Conservation (phyloP, 495 filamentous ascomycete species). For the Xylaria acuta region DNA sequence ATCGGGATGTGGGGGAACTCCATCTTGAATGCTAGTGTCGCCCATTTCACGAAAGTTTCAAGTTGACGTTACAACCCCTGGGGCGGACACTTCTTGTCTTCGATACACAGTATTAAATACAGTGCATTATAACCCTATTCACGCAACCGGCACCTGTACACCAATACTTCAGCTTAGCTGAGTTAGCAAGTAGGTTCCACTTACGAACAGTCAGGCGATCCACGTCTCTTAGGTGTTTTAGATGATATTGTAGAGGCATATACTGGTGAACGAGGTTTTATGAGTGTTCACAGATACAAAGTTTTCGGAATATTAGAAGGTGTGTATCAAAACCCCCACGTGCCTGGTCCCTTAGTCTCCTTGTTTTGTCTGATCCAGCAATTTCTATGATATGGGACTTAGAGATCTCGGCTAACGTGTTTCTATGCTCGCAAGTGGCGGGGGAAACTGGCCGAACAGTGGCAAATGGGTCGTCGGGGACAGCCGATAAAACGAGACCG, state of each 20-base stretch:
- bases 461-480: constrained; percentile 56
- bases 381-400: too few species aligned
- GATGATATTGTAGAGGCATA: constrained; percentile 59
- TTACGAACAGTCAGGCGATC: constrained; percentile 49
- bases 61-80: constrained; percentile 11
- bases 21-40: not conserved
- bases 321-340: too few species aligned
- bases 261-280: constrained; percentile 57
- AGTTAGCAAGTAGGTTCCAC: not conserved
- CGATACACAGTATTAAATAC: not conserved
- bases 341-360: too few species aligned
- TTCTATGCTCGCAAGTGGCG: too few species aligned
- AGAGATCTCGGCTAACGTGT: too few species aligned
- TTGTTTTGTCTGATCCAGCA: too few species aligned
- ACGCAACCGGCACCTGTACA: not conserved
- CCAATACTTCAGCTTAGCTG: not conserved
- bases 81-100: not conserved
- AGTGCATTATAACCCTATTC: not conserved
- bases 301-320: constrained; percentile 62
- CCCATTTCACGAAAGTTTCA: not conserved
- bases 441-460: constrained; percentile 58
- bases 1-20: constrained; percentile 15
- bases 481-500: constrained; percentile 45
- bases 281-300: constrained; percentile 61
- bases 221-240: constrained; percentile 51